Base-by-base conservation (phyloP, 2,329 filamentous ascomycete species). In the Thermoascus crustaceus region DNA sequence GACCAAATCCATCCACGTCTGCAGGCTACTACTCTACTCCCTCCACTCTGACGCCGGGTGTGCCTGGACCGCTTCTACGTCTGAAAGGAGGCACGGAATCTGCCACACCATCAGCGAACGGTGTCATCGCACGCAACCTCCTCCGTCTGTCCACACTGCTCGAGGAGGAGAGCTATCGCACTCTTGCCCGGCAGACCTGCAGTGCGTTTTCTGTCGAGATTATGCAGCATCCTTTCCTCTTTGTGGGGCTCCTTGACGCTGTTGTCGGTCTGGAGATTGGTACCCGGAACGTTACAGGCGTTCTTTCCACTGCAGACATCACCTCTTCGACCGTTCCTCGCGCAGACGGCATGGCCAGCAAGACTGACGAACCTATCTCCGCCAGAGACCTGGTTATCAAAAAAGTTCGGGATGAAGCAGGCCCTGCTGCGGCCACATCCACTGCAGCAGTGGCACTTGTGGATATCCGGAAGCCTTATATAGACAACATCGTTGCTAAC, bases 1-100 rank as follows among this genome's bases (percentile, higher is more conserved):
- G 61, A 14, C 58, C 47, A 39, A 56, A 35, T 46, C 58, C 47
- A 9, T 51, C 60, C 13, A 57, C 53, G 7, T 48, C 57, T 4
- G 55, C 57, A n/a, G 61, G 59, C 6, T 67, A 60, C 27, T 63
- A 66, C 35, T 61, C 57, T 30, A 61, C 64, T 1, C 57, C 60
- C 2, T 59, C 60, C 5, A 64, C 40, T 8, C 61, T 71, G 26
- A 77, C 80, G 7, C 67, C 78, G 0, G 77, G 57, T 50, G 73
- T 82, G 18, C 61, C 61, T 0, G 53, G 54, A 6, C 60, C 61
- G 9, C 80, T 95, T 40, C 75, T 96, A 41, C 81, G 89, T 16
- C 74, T 95, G 32, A 98, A 98, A 63, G 86, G 93, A 43, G 91
- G 87, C 45, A 95, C 95, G 74, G 91, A 98, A 59, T 85, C 85